A percentile compares a stretch with the other conserved stretches of the same genome.
These are phyloP conservation scores for Candida neerlandica DNA, from an alignment of 1,139 yeast species.

Conservation along the genomic window DNA sequence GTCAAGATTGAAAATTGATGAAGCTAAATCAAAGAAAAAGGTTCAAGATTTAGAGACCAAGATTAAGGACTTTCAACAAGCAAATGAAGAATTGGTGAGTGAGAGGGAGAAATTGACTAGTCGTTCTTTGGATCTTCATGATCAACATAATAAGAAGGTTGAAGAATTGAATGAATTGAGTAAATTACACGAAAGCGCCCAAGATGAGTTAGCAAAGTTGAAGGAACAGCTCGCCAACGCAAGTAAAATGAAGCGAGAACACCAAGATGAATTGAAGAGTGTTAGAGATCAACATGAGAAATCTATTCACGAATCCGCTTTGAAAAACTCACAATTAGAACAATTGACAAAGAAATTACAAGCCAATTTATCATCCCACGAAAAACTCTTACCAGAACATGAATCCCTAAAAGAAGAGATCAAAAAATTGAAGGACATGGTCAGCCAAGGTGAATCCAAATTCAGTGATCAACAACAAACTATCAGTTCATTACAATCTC, in stretches of 20 bases:
- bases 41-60: slow-evolving; percentile 21
- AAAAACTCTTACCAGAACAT: slow-evolving; percentile 9
- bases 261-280: slow-evolving; percentile 16
- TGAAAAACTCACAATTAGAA: slow-evolving; percentile 19
- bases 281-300: slow-evolving; percentile 23
- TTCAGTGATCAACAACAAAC: slow-evolving; percentile 13
- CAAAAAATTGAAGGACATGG: slow-evolving; percentile 11
- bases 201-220: slow-evolving; percentile 9
- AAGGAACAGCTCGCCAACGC: slow-evolving; percentile 5
- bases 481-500: slow-evolving; percentile 14
- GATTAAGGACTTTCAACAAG: slow-evolving; percentile 18
- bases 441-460: slow-evolving; percentile 11
- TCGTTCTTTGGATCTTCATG: slow-evolving; percentile 16
- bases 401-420: slow-evolving; percentile 14
- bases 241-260: slow-evolving; percentile 20
- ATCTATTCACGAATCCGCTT: slow-evolving; percentile 3
- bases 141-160: slow-evolving; percentile 31
- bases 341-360: slow-evolving; percentile 13
- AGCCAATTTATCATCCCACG: slow-evolving; percentile 14
- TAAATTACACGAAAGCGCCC: slow-evolving; percentile 20
- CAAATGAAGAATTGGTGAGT: slow-evolving; percentile 19
- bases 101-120: slow-evolving; percentile 22
- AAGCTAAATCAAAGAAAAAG: slow-evolving; percentile 22
- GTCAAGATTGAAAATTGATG: slow-evolving; percentile 28
- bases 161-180: slow-evolving; percentile 21